Evolutionary conservation across 495 filamentous ascomycete genomes (phyloP), one percentile per base, ranked within the genome.

Genomic region (Penicillium parvum): DNA sequence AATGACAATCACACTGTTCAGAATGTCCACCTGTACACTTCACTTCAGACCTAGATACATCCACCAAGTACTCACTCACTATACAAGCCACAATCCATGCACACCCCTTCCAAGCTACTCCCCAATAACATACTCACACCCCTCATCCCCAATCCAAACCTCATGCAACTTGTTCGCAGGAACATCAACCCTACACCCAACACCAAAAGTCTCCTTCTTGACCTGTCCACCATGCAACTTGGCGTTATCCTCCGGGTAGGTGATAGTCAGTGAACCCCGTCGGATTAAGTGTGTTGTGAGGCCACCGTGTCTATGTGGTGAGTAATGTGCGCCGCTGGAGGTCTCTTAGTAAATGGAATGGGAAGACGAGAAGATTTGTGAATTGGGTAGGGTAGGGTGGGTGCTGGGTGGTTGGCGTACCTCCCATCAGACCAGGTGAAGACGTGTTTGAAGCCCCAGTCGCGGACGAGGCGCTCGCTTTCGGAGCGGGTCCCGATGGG

Each of bases 81-180:
- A 30, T 30, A 2, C 1, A 7, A 14, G 12, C 28, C 1, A 30
- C 11, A 1, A 30, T 10, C 30, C 7, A 11, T 22, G 10, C 7
- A 18, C 3, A 7, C 32, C 4, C 12, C 10, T 7, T 18, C 4
- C 3, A 11, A 33, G 6, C 40, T 40, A 88, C 59, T 89, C 86
- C 14, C 88, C 88, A 63, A 92, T 88, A 15, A 91, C 84, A 70
- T 88, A 89, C 27, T 85, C 88, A 65, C 88, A 94, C 0, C 88
- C 88, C 40, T 82, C 71, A 1, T 58, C 27, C 0, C 88, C 87
- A 50, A 90, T 81, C 88, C 87, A 92, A 14, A 92, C 86, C 71
- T 92, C 88, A 65, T 92, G 88, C 7, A 78, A 42, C 30, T 79
- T 76, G 0, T 74, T 72, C 1, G 84, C 83, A 6, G 83, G 83